These are phyloP conservation scores for Hemileia vastatrix DNA, from an alignment of 1,284 basidiomycete genomes.

Conservation along the genomic window DNA sequence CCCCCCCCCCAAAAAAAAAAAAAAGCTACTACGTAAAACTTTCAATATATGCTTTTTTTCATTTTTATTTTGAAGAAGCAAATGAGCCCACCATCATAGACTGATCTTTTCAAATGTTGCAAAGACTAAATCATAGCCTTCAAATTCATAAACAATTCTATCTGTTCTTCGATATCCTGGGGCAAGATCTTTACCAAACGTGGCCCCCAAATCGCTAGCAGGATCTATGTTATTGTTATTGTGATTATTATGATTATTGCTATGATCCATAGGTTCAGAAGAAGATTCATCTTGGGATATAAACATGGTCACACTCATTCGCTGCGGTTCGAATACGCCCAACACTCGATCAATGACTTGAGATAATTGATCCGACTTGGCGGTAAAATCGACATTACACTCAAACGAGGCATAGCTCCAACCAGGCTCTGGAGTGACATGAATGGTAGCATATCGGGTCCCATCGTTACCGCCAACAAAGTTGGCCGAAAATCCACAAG, in stretches of 20 bases:
- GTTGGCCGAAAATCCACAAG: constrained; percentile 95
- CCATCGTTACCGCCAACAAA: constrained; percentile 62
- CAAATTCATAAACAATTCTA: constrained; percentile 96
- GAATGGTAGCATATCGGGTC: constrained; percentile 95
- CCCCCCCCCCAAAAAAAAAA: no score
- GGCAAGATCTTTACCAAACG: constrained; percentile 39
- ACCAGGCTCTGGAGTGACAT: constrained; percentile 93
- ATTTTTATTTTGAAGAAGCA: no score
- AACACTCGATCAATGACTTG: constrained; percentile 81
- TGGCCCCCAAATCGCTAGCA: constrained; percentile 28
- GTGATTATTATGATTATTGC: constrained; percentile 54
- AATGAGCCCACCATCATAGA: no score
- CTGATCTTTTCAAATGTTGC: constrained; percentile 37
- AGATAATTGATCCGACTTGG: constrained; percentile 51
- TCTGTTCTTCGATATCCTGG: constrained; percentile 60
- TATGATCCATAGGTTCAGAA: constrained; percentile 45
- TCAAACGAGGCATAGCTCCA: constrained; percentile 98
- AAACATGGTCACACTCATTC: constrained; percentile 82
- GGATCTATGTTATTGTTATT: constrained; percentile 52
- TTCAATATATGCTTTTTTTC: no score
- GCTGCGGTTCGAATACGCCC: constrained; percentile 80
- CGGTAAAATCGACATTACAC: constrained; percentile 78
- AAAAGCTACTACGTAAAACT: no score
- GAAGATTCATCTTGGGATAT: constrained; percentile 56
- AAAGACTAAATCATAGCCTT: constrained; percentile 83